These are phyloP conservation scores for Pichia occidentalis DNA, from an alignment of 805 yeast species.

Conservation along the genomic window DNA sequence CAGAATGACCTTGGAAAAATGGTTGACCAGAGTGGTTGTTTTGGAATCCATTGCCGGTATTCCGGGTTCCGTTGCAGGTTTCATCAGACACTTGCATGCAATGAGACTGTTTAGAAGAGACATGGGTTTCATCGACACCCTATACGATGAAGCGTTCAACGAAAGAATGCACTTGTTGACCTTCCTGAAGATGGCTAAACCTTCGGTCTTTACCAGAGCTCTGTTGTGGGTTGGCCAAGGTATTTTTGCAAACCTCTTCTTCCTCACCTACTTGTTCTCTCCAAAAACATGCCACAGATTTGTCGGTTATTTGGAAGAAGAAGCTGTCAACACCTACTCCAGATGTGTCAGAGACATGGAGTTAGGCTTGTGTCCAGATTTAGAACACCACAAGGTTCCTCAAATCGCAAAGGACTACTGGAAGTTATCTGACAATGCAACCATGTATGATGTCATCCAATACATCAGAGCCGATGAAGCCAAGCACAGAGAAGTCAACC, in stretches of 20 bases:
- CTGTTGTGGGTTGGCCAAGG: constrained; percentile 63
- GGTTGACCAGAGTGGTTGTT: constrained; percentile 58
- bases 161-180: constrained; percentile 74
- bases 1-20: constrained; percentile 53
- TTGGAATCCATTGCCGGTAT: constrained; percentile 71
- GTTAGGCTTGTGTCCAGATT: constrained; percentile 41
- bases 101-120: constrained; percentile 57
- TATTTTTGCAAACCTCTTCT: constrained; percentile 60
- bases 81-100: constrained; percentile 61
- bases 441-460: constrained; percentile 52
- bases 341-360: constrained; percentile 52
- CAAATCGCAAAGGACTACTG: constrained; percentile 59
- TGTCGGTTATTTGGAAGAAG: constrained; percentile 74
- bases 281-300: constrained; percentile 68
- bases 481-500: constrained; percentile 74
- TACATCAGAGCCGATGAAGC: constrained; percentile 72
- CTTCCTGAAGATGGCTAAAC: constrained; percentile 57
- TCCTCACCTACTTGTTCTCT: constrained; percentile 47
- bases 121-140: constrained; percentile 69
- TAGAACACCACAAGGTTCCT: constrained; percentile 42
- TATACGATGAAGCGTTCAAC: constrained; percentile 69
- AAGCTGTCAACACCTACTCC: constrained; percentile 64
- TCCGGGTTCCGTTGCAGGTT: constrained; percentile 76
- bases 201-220: constrained; percentile 48
- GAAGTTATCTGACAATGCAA: constrained; percentile 46